phyloP scores from a whole-genome alignment of 1,139 yeast genomes.

The Blastobotrys petasosporus region DNA sequence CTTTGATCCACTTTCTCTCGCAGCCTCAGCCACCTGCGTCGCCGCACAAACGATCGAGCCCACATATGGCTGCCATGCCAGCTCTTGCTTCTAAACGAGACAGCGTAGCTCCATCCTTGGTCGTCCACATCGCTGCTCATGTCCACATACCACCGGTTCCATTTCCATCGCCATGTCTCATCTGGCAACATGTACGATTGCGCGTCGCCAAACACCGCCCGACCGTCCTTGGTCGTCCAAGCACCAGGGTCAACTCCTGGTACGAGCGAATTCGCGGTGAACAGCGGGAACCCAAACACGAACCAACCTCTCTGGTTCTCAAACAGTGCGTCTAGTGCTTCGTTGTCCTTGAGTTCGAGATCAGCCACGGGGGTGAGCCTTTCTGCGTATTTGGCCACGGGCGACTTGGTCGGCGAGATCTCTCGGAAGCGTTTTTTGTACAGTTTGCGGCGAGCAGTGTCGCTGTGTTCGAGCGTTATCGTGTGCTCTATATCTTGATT shows the following conservation, averaged over 20 bases:
- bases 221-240: slow-evolving; percentile 31
- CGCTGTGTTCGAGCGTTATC: too few species aligned
- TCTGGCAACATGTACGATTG: slow-evolving; percentile 57
- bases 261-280: slow-evolving; percentile 48
- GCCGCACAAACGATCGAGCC: slow-evolving; percentile 39
- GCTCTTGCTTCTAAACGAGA: slow-evolving; percentile 31
- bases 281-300: slow-evolving; percentile 58
- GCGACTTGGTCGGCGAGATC: too few species aligned
- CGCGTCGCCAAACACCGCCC: slow-evolving; percentile 35
- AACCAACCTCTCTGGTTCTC: slow-evolving; percentile 71
- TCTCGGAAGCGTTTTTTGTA: too few species aligned
- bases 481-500: too few species aligned
- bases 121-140: slow-evolving; percentile 71
- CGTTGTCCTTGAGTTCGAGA: not conserved
- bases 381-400: too few species aligned
- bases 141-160: slow-evolving; percentile 67
- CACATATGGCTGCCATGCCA: slow-evolving; percentile 40
- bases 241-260: slow-evolving; percentile 54
- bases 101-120: slow-evolving; percentile 69
- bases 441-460: too few species aligned
- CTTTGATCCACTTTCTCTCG: slow-evolving; percentile 18
- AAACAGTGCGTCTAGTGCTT: slow-evolving; percentile 33
- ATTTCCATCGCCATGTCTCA: slow-evolving; percentile 62
- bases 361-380: too few species aligned
- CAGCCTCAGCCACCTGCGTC: slow-evolving; percentile 38